phyloP scores from a whole-genome alignment of 2,329 filamentous ascomycete species.

The Thielaviopsis cerberus region DNA sequence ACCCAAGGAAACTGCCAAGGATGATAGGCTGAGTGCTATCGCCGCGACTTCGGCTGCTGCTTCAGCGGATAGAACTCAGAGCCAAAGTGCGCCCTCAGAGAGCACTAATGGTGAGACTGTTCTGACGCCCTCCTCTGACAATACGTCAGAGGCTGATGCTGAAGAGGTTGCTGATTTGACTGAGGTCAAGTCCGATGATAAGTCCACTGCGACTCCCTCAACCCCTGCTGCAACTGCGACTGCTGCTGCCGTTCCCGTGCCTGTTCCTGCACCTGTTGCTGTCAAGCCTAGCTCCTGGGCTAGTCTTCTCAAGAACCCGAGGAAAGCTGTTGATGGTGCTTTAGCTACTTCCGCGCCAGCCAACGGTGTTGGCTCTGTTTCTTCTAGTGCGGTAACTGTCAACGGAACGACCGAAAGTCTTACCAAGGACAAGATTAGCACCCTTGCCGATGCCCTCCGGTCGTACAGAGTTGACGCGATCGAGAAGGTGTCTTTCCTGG shows the following conservation, averaged over 20 bases:
- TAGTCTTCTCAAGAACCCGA: slow-evolving; percentile 9
- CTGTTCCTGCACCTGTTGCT: slow-evolving; percentile 11
- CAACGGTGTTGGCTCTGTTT: slow-evolving; percentile 13
- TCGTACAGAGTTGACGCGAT: slow-evolving; percentile 49
- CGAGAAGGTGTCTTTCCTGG: slow-evolving; percentile 60
- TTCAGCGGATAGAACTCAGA: not conserved
- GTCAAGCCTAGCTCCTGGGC: slow-evolving; percentile 13
- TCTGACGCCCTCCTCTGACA: slow-evolving; percentile 6
- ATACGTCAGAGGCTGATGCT: slow-evolving; percentile 9
- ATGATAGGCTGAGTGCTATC: not conserved
- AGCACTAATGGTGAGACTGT: slow-evolving; percentile 4
- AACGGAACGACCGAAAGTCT: slow-evolving; percentile 19
- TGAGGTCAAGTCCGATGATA: slow-evolving; percentile 15
- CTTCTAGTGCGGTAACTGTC: slow-evolving; percentile 12
- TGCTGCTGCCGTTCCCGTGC: slow-evolving; percentile 13
- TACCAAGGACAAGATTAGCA: slow-evolving; percentile 30
- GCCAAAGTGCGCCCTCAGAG: not conserved
- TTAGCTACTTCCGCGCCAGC: slow-evolving; percentile 16
- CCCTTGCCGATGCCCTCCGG: slow-evolving; percentile 58
- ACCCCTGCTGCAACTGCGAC: slow-evolving; percentile 12
- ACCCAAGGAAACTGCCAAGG: slow-evolving; percentile 16
- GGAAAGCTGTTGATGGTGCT: slow-evolving; percentile 10
- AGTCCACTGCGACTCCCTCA: slow-evolving; percentile 9
- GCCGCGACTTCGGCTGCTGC: not conserved
- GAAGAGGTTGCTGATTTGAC: slow-evolving; percentile 14